Base-by-base conservation (phyloP, 2,329 filamentous ascomycete genomes). In the Microsporum canis region DNA sequence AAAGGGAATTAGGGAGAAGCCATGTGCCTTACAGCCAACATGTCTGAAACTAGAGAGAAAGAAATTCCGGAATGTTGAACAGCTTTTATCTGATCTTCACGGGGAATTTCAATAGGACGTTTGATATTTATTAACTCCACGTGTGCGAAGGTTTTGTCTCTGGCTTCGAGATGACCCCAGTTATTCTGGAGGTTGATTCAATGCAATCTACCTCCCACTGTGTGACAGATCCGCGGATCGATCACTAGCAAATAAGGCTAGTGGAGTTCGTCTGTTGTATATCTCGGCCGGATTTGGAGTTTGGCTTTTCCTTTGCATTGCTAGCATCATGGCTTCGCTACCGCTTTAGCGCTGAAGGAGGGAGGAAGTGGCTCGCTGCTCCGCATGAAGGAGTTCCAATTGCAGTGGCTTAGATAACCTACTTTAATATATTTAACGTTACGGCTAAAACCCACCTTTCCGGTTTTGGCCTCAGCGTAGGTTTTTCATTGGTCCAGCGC, bases 51-150 rank as follows among this genome's bases (percentile, higher is more conserved):
- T 31, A 23, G 10, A 12, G 27, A 29, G 7, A 39, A 3, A 31
- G 45, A 12, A 51, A 23, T 31, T 51, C 45, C 51, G 51, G 31
- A 55, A 36, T 36, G 33, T 55, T 36, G 4, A 55, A 14, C 31
- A 36, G 14, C 27, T 29, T 34, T 34, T 34, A 34, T 55, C 14
- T 55, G 51, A 55, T 55, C 51, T 34, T 55, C 51, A 55, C 51
- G 51, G 51, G 51, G 51, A 55, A 55, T 55, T 55, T 17, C 31
- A 55, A 36, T 55, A 36, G 51, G 31, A 12, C n/a, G 51, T 55
- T 55, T 55, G 29, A 55, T 36, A 55, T 55, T 36, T 55, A 55
- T 31, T 55, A 38, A 23, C 3, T 1, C 51, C 51, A 55, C 33
- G 51, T 55, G 51, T 17, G 5, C 8, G 31, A 55, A 36, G 33